A percentile compares a stretch with the other conserved stretches of the same genome.
phyloP scores from a whole-genome alignment of 805 yeast species.

The Candida krabiensis region DNA sequence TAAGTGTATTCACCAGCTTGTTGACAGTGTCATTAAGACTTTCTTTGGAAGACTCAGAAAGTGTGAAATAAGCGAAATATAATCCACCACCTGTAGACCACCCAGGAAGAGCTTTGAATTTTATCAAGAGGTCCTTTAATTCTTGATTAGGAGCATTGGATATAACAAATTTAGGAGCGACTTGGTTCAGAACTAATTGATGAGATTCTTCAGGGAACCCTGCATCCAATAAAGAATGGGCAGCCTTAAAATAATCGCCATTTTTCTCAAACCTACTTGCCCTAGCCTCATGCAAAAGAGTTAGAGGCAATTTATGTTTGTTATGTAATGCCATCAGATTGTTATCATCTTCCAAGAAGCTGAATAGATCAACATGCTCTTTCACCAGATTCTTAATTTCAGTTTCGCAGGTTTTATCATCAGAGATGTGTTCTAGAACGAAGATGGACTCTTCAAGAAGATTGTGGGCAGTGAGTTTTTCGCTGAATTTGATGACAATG shows the following conservation, averaged over 20 bases:
- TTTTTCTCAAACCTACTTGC: conserved; percentile 54
- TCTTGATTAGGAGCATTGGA: conserved; percentile 35
- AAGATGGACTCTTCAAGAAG: conserved; percentile 61
- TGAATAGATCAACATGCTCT: conserved; percentile 31
- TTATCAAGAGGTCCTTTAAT: conserved; percentile 37
- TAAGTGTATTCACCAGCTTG: conserved; percentile 46
- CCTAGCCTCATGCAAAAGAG: conserved; percentile 52
- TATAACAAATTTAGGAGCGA: conserved; percentile 74
- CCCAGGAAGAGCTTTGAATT: conserved; percentile 45
- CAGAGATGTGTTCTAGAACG: conserved; percentile 55
- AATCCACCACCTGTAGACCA: conserved; percentile 63
- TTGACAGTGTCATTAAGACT: conserved; percentile 31
- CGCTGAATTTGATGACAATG: conserved; percentile 40
- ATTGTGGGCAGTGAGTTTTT: conserved; percentile 47
- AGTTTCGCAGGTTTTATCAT: conserved; percentile 45
- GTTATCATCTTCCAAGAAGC: conserved; percentile 26
- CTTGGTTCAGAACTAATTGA: conserved; percentile 46
- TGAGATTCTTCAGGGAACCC: conserved; percentile 64
- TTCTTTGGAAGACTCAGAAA: conserved; percentile 15
- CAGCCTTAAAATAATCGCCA: conserved; percentile 59
- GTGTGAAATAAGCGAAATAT: conserved; percentile 49
- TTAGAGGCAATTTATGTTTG: conserved; percentile 47
- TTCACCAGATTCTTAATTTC: conserved; percentile 40
- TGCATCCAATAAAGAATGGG: conserved; percentile 62
- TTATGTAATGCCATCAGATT: conserved; percentile 39